Conservation (phyloP, 2,329 filamentous ascomycete species). For the Colletotrichum lentis region DNA sequence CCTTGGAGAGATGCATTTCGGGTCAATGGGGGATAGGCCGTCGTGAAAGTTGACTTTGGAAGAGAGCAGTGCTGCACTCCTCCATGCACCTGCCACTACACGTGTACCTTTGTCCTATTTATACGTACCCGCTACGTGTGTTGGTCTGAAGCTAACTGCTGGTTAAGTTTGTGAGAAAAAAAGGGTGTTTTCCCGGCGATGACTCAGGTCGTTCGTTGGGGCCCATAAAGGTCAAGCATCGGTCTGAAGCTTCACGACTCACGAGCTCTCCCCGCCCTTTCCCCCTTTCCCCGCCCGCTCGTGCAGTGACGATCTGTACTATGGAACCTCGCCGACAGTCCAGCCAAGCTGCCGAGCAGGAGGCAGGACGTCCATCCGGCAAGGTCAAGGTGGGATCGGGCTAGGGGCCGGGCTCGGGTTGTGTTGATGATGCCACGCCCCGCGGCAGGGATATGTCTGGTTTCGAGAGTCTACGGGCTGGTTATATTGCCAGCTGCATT, state of each 20-base stretch:
- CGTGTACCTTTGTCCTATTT: slow-evolving; percentile 5
- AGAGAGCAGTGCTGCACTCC: neutral
- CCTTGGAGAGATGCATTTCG: slow-evolving; percentile 35
- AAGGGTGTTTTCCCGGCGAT: no score
- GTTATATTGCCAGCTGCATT: neutral
- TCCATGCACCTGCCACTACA: neutral
- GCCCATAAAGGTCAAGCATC: no score
- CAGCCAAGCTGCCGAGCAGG: slow-evolving; percentile 30
- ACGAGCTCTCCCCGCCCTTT: neutral
- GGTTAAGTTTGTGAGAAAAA: no score
- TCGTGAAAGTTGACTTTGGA: neutral
- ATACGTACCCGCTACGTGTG: neutral
- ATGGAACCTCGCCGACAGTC: slow-evolving; percentile 12
- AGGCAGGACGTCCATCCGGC: slow-evolving; percentile 8
- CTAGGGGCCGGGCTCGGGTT: neutral
- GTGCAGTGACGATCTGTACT: slow-evolving; percentile 20
- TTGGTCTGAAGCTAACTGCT: neutral
- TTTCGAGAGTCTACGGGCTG: neutral
- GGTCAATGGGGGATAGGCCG: neutral
- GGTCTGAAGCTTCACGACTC: neutral
- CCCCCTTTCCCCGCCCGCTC: neutral
- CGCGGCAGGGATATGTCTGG: neutral
- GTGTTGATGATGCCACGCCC: slow-evolving; percentile 27
- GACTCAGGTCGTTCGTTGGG: no score
- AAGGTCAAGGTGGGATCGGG: neutral